Percentiles rank a stretch among this genome's conserved stretches.
These are phyloP conservation scores for Beverwykella pulmonaria DNA, from an alignment of 495 filamentous ascomycete genomes.

Conservation along the genomic window DNA sequence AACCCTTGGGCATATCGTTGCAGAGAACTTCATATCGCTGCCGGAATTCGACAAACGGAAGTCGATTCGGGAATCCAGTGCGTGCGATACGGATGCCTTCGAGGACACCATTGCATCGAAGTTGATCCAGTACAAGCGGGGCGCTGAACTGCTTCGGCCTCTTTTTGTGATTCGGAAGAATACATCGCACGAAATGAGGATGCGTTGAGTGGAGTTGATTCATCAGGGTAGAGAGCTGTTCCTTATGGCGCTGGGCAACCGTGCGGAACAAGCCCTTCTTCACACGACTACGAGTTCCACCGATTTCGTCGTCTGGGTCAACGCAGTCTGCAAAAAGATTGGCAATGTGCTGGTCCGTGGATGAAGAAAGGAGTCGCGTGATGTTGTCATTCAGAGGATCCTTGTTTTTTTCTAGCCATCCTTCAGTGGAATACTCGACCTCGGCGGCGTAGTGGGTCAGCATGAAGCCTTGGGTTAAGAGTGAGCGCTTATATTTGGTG, in stretches of 20 bases:
- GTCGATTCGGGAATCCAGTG: slow-evolving; percentile 95
- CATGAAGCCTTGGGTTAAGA: slow-evolving; percentile 89
- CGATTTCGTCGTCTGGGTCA: slow-evolving; percentile 68
- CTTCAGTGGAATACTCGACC: slow-evolving; percentile 93
- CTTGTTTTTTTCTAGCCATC: slow-evolving; percentile 99
- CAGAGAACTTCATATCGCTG: slow-evolving; percentile 98
- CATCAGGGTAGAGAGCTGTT: slow-evolving; percentile 94
- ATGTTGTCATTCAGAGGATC: slow-evolving; percentile 97
- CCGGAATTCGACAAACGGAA: slow-evolving; percentile 90
- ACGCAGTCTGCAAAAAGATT: slow-evolving; percentile 85
- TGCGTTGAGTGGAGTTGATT: slow-evolving; percentile 93
- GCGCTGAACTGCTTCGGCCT: slow-evolving; percentile 90
- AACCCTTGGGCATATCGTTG: slow-evolving; percentile 82
- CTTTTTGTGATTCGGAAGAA: slow-evolving; percentile 98
- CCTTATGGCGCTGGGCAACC: slow-evolving; percentile 96
- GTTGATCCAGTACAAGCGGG: slow-evolving; percentile 87
- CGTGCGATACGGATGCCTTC: slow-evolving; percentile 97
- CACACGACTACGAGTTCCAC: slow-evolving; percentile 73
- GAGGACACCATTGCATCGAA: slow-evolving; percentile 97
- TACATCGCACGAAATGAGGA: slow-evolving; percentile 97
- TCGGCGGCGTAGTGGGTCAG: slow-evolving; percentile 99
- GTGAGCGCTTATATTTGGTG: slow-evolving; percentile 85
- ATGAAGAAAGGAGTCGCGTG: slow-evolving; percentile 81
- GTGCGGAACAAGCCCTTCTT: slow-evolving; percentile 98
- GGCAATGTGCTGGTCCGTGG: slow-evolving; percentile 79